A percentile compares a stretch with the other conserved stretches of the same genome.
These are phyloP conservation scores for Hypoxylon fragiforme DNA, from an alignment of 495 filamentous ascomycete species.

Conservation along the genomic window DNA sequence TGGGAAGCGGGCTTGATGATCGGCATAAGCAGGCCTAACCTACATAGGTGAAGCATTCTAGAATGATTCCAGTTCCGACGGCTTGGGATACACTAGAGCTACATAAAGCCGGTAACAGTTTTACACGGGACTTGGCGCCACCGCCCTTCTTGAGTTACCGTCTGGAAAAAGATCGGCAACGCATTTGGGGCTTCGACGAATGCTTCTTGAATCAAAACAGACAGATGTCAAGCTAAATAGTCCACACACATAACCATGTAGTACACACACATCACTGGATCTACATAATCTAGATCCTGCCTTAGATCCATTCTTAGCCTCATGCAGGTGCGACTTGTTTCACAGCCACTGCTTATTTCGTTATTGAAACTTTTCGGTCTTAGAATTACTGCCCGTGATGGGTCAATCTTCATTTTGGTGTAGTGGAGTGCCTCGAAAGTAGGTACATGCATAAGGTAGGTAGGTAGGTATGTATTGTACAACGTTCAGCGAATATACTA, in stretches of 20 bases:
- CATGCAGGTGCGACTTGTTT: too few relatives aligned
- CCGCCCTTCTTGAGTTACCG: background rate
- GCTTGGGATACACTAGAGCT: too few relatives aligned
- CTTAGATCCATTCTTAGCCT: constrained; percentile 12
- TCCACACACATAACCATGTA: constrained; percentile 1
- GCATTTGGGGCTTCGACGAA: constrained; percentile 11
- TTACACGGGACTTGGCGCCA: constrained; percentile 7
- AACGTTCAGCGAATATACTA: background rate
- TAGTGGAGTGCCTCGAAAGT: background rate
- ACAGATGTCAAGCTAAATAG: background rate
- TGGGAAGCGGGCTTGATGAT: too few relatives aligned
- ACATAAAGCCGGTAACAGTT: too few relatives aligned
- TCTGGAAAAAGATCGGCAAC: constrained; percentile 17
- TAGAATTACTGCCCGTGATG: background rate
- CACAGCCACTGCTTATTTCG: too few relatives aligned
- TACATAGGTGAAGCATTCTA: constrained; percentile 29
- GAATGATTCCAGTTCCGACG: constrained; percentile 29
- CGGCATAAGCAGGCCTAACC: too few relatives aligned
- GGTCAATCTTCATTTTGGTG: background rate
- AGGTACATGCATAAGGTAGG: too few relatives aligned
- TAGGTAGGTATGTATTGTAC: too few relatives aligned
- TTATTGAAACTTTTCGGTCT: too few relatives aligned
- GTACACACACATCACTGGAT: too few relatives aligned
- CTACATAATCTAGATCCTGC: constrained; percentile 12
- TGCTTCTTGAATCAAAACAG: constrained; percentile 4